Conservation (phyloP, 441 rosid species). For the Kokia cookei region DNA sequence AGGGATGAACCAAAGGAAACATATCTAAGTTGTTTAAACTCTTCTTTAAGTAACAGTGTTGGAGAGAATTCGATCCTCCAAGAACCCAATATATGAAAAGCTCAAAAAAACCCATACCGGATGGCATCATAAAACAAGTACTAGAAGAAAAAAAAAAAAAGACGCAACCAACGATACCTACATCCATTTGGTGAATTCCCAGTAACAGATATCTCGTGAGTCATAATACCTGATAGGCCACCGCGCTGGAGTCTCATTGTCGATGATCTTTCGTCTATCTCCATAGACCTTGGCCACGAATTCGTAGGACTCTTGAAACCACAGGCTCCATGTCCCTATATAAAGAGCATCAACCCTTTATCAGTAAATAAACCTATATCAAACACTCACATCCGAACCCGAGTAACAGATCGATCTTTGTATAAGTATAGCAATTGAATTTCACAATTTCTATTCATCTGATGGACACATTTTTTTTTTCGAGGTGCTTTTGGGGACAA, state of each 20-base stretch:
- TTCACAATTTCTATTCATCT: not conserved
- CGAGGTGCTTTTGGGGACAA: not conserved
- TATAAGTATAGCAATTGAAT: no score
- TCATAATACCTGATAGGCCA: not conserved
- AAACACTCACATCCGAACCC: not conserved
- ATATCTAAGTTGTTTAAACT: not conserved
- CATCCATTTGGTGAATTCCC: not conserved
- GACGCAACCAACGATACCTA: not conserved
- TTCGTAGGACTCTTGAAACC: not conserved
- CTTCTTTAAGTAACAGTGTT: not conserved
- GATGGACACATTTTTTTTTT: not conserved
- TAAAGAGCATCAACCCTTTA: not conserved
- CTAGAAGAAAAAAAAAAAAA: not conserved
- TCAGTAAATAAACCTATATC: not conserved
- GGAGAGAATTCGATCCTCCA: not conserved
- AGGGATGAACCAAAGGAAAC: constrained; percentile 10
- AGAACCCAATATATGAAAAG: not conserved
- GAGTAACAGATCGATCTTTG: no score
- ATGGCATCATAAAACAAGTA: constrained; percentile 9
- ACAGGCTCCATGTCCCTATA: constrained; percentile 9
- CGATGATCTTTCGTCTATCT: not conserved
- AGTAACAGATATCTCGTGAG: not conserved
- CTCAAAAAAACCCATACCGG: not conserved
- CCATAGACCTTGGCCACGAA: not conserved
- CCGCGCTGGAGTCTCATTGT: not conserved